Conservation (phyloP, 2,329 filamentous ascomycete species). For the Phaeosphaeria sp. region DNA sequence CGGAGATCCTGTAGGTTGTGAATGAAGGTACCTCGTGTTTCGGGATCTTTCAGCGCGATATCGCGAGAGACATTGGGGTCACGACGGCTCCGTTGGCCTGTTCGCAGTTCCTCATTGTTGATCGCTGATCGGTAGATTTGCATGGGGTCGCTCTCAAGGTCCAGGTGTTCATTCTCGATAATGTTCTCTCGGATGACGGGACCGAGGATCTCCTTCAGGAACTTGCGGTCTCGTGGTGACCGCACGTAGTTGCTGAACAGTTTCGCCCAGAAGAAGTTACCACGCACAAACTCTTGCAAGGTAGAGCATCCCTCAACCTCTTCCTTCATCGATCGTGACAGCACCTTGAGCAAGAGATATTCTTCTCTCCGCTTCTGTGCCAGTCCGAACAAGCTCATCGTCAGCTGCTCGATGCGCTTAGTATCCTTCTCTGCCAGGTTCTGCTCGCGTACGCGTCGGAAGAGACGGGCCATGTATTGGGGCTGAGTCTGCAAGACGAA, state of each 20-base stretch:
- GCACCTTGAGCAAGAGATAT: constrained; percentile 91
- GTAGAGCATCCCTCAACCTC: constrained; percentile 77
- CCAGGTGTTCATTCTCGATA: constrained; percentile 86
- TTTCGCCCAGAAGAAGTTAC: constrained; percentile 92
- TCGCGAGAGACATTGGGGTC: constrained; percentile 87
- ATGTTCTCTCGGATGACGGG: constrained; percentile 89
- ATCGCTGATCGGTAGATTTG: constrained; percentile 96
- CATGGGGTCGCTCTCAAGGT: constrained; percentile 95
- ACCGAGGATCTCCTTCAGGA: constrained; percentile 83
- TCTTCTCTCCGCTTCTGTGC: constrained; percentile 96
- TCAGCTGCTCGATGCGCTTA: constrained; percentile 88
- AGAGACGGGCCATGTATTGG: constrained; percentile 88
- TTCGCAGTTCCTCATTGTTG: constrained; percentile 96
- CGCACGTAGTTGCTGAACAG: constrained; percentile 86
- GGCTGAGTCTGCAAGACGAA: constrained; percentile 97
- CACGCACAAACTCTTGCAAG: constrained; percentile 84
- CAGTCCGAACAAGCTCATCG: constrained; percentile 97
- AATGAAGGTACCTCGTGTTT: constrained; percentile 92
- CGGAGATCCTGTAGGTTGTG: constrained; percentile 91
- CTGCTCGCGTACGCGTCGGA: constrained; percentile 81
- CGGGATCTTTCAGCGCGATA: constrained; percentile 91
- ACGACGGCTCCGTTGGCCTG: constrained; percentile 80
- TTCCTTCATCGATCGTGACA: constrained; percentile 81
- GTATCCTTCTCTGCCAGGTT: constrained; percentile 89
- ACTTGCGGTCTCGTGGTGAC: constrained; percentile 91